phyloP scores from a whole-genome alignment of 2,329 filamentous ascomycete species.

The Cladophialophora bantiana region DNA sequence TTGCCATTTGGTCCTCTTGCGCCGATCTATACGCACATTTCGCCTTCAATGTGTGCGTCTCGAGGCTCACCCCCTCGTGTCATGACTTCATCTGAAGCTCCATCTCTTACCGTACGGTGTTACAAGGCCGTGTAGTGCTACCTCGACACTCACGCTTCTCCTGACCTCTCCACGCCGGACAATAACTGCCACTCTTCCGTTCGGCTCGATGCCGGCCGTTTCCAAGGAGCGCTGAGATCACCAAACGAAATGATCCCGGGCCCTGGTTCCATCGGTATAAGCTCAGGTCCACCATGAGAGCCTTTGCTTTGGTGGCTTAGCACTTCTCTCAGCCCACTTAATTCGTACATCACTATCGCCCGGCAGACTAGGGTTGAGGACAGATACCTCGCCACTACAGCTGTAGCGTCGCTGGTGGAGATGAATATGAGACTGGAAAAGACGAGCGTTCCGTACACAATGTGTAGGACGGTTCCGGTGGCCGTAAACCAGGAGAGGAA shows the following conservation, averaged over 20 bases:
- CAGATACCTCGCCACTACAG: not conserved
- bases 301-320: not conserved
- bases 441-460: constrained; percentile 1
- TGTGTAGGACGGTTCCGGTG: not conserved
- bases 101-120: no score
- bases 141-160: not conserved
- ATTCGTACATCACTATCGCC: not conserved
- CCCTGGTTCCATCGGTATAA: not conserved
- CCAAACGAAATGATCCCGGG: not conserved
- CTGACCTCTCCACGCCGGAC: not conserved
- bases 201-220: not conserved
- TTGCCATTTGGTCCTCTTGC: no score
- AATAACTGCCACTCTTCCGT: not conserved
- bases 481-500: not conserved
- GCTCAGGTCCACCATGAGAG: not conserved
- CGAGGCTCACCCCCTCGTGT: no score
- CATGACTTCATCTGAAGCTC: no score
- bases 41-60: no score
- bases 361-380: not conserved
- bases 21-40: no score
- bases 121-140: no score
- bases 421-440: constrained; percentile 1
- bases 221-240: not conserved
- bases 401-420: not conserved
- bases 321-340: not conserved